Base-by-base conservation (phyloP, 2,329 filamentous ascomycete genomes). In the Bipolaris cookei region DNA sequence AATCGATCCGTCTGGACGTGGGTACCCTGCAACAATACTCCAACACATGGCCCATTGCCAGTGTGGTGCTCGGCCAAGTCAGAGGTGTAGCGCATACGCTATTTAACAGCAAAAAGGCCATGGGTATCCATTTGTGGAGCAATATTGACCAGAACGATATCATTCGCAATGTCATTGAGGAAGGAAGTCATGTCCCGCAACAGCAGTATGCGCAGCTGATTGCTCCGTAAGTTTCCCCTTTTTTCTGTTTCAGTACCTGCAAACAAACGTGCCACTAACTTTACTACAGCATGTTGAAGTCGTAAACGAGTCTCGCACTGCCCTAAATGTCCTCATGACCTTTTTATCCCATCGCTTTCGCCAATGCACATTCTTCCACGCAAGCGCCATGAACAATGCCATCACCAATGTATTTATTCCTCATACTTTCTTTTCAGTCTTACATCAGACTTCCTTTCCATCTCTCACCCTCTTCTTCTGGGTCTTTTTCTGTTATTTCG, bases 51-150 rank as follows among this genome's bases (percentile, higher is more conserved):
- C 84, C 85, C 34, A 87, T 92, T 32, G 90, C 91, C 1, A 82
- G 81, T 42, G 84, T 83, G 11, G 90, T 91, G 2, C 84, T 89
- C 58, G 83, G 83, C 3, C 90, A 95, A 74, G 88, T 96, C 14
- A 88, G 88, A 64, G 86, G 86, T 7, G 90, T 95, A 16, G 90
- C 91, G n/a, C 86, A 90, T 68, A 89, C 92, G 65, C 88, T 94
- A 35, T 82, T 83, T 51, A 69, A 71, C 52, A 75, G 71, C 53
- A 78, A 76, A 64, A 78, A 74, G 65, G 74, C 76, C 2, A 74
- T 78, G 70, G 71, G 64, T 13, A 76, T 76, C n/a, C 74, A 76
- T 63, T 52, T 75, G 14, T 76, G 74, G 74, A 75, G 69, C 39
- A 74, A 70, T 38, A 70, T 76, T 21, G 70, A 68, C 2, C 67